phyloP scores from a whole-genome alignment of 2,329 filamentous ascomycete species.

The Arthrobotrys sphaeroides region DNA sequence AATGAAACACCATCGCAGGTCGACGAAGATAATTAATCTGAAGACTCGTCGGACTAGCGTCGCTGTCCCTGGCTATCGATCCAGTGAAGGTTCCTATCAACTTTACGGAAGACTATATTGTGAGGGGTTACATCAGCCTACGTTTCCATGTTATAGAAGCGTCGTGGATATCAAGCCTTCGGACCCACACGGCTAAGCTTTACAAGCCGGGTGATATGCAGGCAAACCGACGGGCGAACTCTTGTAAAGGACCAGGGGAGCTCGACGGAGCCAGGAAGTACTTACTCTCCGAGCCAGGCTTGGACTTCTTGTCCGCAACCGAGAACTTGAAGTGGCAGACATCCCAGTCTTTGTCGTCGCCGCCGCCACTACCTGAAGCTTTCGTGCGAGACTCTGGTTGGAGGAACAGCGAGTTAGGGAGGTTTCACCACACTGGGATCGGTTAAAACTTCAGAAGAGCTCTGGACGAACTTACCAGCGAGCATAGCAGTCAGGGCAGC shows the following conservation, averaged over 20 bases:
- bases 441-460: neutral
- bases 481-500: slow-evolving; percentile 49
- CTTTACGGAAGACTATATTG: slow-evolving; percentile 46
- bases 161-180: neutral
- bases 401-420: neutral
- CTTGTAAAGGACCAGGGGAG: neutral
- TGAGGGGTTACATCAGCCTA: neutral
- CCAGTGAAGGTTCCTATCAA: slow-evolving; percentile 32
- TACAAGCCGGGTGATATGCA: neutral
- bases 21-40: neutral
- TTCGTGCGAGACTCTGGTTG: neutral
- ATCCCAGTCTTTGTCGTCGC: slow-evolving; percentile 17
- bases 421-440: neutral
- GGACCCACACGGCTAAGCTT: slow-evolving; percentile 1
- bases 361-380: neutral
- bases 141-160: neutral
- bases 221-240: slow-evolving; percentile 23
- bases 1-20: neutral
- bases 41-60: neutral
- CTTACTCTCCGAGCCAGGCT: slow-evolving; percentile 22
- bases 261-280: too few relatives aligned
- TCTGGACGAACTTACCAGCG: slow-evolving; percentile 5
- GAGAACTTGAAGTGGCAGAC: slow-evolving; percentile 34
- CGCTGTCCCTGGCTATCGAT: slow-evolving; percentile 5
- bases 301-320: slow-evolving; percentile 15